A percentile compares a stretch with the other conserved stretches of the same genome.
Evolutionary conservation across 176 grass and related monocot species (phyloP).

Genomic region (Cenchrus fungigraminus): DNA sequence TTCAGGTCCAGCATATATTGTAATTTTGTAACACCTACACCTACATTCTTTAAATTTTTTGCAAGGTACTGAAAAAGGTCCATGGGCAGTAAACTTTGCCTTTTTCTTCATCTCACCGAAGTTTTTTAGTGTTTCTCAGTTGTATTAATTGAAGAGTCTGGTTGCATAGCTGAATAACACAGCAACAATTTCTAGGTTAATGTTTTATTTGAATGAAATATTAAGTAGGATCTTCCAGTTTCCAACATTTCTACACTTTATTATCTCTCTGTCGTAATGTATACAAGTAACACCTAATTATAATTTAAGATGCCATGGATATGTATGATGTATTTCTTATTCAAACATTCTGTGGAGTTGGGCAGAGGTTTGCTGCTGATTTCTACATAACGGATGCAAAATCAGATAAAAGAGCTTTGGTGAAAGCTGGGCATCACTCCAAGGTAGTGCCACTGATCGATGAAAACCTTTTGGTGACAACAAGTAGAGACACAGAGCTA

Average conservation of each 20-base stretch:
- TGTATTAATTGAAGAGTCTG: neutral
- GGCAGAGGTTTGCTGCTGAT: conserved; percentile 91
- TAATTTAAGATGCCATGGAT: conserved; percentile 7
- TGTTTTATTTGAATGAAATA: neutral
- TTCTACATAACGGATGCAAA: conserved; percentile 97
- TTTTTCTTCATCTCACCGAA: neutral
- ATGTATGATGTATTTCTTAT: conserved; percentile 49
- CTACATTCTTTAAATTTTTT: neutral
- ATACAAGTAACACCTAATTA: neutral
- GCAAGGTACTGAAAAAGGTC: neutral
- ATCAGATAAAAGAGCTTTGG: conserved; percentile 76
- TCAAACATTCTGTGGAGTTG: conserved; percentile 49
- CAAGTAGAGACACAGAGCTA: conserved; percentile 67
- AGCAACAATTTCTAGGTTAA: neutral
- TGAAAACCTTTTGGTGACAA: conserved; percentile 77
- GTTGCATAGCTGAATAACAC: neutral
- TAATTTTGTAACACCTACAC: neutral
- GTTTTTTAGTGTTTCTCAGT: neutral
- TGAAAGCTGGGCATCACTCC: conserved; percentile 74
- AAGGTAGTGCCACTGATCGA: conserved; percentile 80
- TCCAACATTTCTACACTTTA: neutral
- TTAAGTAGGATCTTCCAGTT: neutral
- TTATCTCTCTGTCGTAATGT: neutral
- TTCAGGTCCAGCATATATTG: neutral
- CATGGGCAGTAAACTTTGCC: neutral